These are phyloP conservation scores for Trichoderma virens DNA, from an alignment of 495 filamentous ascomycete species.

Conservation along the genomic window DNA sequence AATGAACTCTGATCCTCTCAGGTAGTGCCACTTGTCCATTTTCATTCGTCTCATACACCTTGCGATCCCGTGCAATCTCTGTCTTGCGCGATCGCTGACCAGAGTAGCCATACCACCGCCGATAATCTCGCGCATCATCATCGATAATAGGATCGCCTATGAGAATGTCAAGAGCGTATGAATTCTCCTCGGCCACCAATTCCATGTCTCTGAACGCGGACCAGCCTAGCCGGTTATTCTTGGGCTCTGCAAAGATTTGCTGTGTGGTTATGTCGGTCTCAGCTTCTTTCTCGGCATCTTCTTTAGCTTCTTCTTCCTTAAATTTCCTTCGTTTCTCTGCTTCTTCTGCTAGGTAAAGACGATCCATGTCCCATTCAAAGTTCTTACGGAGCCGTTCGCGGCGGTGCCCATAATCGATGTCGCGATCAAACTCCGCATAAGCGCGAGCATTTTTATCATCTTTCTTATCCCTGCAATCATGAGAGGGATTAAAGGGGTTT, in stretches of 20 bases:
- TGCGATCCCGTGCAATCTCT: not conserved
- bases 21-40: not conserved
- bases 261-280: not conserved
- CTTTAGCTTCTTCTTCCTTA: not conserved
- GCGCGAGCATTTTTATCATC: not conserved
- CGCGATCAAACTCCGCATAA: not conserved
- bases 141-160: slow-evolving; percentile 1
- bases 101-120: not conserved
- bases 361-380: slow-evolving; percentile 10
- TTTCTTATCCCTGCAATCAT: not conserved
- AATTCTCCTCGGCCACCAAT: not conserved
- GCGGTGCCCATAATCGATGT: not conserved
- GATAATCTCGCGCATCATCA: not conserved
- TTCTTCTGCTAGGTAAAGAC: slow-evolving; percentile 1
- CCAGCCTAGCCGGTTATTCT: not conserved
- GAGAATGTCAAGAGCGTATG: not conserved
- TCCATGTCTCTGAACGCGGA: not conserved
- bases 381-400: not conserved
- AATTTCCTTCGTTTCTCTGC: not conserved
- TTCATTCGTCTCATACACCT: not conserved
- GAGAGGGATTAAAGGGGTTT: not conserved
- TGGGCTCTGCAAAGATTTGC: not conserved
- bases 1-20: not conserved
- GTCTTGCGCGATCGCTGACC: not conserved
- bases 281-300: not conserved